Evolutionary conservation across 2,329 filamentous ascomycete species (phyloP), one percentile per base, ranked within the genome.

Genomic region (Hypoxylon sp.): DNA sequence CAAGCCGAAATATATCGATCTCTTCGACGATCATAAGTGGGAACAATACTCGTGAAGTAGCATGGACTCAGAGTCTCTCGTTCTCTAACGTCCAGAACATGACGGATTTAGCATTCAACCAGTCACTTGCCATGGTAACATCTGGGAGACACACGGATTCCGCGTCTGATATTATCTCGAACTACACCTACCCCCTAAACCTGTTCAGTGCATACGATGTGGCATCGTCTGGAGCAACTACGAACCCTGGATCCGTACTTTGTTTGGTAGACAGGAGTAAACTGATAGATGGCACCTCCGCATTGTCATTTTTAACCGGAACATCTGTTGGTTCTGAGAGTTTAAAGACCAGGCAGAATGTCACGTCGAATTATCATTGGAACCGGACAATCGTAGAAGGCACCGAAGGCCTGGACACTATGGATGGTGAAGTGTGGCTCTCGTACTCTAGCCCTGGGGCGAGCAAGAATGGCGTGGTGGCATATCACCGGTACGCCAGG

Each of bases 71-170:
- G 61, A 63, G 68, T 19, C 70, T 78, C 28, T 68, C 71, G 0
- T 79, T 75, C 65, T 73, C 67, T n/a, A 78, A 75, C 34, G 75
- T 75, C 13, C 76, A 77, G 45, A 78, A 77, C 59, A 75, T 78
- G 75, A 77, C 75, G 5, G 70, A 75, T 21, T 58, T 65, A 3
- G 76, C 75, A 2, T 76, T 71, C 36, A 77, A 78, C 38, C 74
- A 77, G 51, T 75, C 75, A 7, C 72, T 77, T 2, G 63, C 69
- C 19, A 75, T 77, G 75, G 48, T 74, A 25, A 74, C 73, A 28
- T 71, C 71, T 5, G 76, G 76, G 1, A 73, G 53, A n/a, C 69
- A 75, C 60, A 71, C 67, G 11, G 69, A 71, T 61, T 72, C 74
- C 5, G 57, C 53, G 2, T 72, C 72, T 14, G 52, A 66, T 46